A percentile compares a stretch with the other conserved stretches of the same genome.
phyloP scores from a whole-genome alignment of 352 stramenopile genomes.

The Pythium folliculosum region DNA sequence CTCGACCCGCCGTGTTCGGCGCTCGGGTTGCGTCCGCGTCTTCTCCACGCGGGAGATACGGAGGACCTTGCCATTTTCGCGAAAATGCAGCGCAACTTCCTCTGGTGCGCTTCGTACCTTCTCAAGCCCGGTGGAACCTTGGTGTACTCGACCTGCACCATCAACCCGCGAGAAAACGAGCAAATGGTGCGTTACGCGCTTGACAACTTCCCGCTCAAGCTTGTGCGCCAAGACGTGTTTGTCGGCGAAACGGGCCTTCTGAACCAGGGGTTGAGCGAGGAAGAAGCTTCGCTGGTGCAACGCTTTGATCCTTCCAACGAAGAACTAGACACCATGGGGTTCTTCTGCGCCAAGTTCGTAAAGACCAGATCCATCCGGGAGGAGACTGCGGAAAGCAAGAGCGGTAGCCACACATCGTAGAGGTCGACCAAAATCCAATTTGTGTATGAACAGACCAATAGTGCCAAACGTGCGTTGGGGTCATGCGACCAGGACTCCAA shows the following conservation, averaged over 20 bases:
- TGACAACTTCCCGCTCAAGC: slow-evolving; percentile 80
- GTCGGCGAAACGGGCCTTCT: slow-evolving; percentile 68
- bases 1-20: slow-evolving; percentile 92
- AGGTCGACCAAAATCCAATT: slow-evolving; percentile 4
- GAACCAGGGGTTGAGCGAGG: slow-evolving; percentile 72
- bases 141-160: slow-evolving; percentile 96
- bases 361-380: slow-evolving; percentile 72
- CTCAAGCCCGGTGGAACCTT: slow-evolving; percentile 91
- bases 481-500: too few relatives aligned
- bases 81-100: slow-evolving; percentile 89
- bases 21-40: slow-evolving; percentile 90
- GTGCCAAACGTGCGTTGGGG: too few relatives aligned
- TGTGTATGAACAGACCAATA: background rate
- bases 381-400: background rate
- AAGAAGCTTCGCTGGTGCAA: slow-evolving; percentile 77
- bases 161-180: slow-evolving; percentile 93
- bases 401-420: background rate
- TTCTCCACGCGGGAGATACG: slow-evolving; percentile 79
- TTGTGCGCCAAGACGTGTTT: slow-evolving; percentile 64
- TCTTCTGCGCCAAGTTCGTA: slow-evolving; percentile 93
- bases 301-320: slow-evolving; percentile 88
- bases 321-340: slow-evolving; percentile 90
- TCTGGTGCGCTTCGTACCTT: slow-evolving; percentile 85
- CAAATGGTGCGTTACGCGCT: slow-evolving; percentile 91
- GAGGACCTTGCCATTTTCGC: slow-evolving; percentile 75